phyloP scores from a whole-genome alignment of 2,329 filamentous ascomycete species.

The Whalleya microplaca region DNA sequence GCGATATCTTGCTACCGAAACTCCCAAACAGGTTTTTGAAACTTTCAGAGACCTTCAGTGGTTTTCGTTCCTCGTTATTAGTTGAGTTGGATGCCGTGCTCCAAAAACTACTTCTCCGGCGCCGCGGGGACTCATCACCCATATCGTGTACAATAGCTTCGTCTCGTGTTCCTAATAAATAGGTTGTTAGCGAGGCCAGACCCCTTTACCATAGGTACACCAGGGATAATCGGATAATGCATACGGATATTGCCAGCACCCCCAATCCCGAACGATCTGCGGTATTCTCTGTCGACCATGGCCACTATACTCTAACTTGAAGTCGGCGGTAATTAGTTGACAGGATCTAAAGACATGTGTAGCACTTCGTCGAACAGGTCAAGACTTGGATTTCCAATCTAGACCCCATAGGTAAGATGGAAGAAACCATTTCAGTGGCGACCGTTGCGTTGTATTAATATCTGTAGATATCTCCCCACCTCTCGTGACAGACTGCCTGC shows the following conservation, averaged over 20 bases:
- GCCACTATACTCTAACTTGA: neutral
- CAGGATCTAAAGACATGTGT: neutral
- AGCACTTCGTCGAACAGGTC: neutral
- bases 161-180: constrained; percentile 28
- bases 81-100: constrained; percentile 14
- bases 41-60: constrained; percentile 26
- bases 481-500: constrained; percentile 11
- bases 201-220: no score
- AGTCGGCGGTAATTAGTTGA: neutral
- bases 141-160: constrained; percentile 28
- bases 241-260: constrained; percentile 37
- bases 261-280: constrained; percentile 35
- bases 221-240: neutral
- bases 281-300: constrained; percentile 20
- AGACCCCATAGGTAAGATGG: neutral
- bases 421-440: neutral
- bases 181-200: neutral
- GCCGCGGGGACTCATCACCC: constrained; percentile 20
- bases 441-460: neutral
- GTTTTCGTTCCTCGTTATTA: constrained; percentile 14
- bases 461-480: neutral
- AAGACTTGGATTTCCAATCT: neutral
- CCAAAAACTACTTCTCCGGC: constrained; percentile 23
- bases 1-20: constrained; percentile 8
- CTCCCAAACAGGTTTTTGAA: constrained; percentile 26